Conservation (phyloP, 352 stramenopile species). For the Phytophthora lateralis region DNA sequence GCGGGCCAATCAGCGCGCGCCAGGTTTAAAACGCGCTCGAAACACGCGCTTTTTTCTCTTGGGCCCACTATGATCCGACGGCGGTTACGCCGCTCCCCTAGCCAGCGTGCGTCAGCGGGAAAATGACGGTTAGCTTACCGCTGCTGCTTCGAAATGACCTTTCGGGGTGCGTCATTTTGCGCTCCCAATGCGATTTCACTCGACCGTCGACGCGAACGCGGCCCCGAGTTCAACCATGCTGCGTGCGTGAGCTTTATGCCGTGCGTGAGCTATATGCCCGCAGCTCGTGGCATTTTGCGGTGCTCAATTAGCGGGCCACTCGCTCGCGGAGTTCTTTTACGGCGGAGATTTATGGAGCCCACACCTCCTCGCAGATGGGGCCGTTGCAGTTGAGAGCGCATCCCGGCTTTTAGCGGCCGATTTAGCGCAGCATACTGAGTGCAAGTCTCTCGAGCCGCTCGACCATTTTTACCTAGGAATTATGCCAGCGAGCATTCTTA, state of each 20-base stretch:
- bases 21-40: slow-evolving; percentile 28
- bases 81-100: slow-evolving; percentile 20
- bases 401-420: slow-evolving; percentile 26
- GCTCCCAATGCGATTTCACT: slow-evolving; percentile 19
- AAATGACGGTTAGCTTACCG: slow-evolving; percentile 11
- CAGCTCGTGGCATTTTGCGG: slow-evolving; percentile 13
- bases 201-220: slow-evolving; percentile 6
- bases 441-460: slow-evolving; percentile 18
- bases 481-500: slow-evolving; percentile 21
- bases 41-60: slow-evolving; percentile 15
- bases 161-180: neutral
- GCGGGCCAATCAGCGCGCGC: slow-evolving; percentile 25
- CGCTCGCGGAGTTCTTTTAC: too few relatives aligned
- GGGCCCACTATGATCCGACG: slow-evolving; percentile 12
- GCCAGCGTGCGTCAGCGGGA: slow-evolving; percentile 27
- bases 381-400: slow-evolving; percentile 40
- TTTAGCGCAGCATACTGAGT: slow-evolving; percentile 21
- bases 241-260: slow-evolving; percentile 14
- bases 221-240: neutral
- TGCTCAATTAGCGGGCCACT: neutral
- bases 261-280: slow-evolving; percentile 5
- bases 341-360: slow-evolving; percentile 11
- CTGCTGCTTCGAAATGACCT: slow-evolving; percentile 25
- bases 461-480: slow-evolving; percentile 29
- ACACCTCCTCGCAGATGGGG: slow-evolving; percentile 31